Evolutionary conservation across 176 grass and related monocot genomes (phyloP).

Genomic region (Avena atlantica): DNA sequence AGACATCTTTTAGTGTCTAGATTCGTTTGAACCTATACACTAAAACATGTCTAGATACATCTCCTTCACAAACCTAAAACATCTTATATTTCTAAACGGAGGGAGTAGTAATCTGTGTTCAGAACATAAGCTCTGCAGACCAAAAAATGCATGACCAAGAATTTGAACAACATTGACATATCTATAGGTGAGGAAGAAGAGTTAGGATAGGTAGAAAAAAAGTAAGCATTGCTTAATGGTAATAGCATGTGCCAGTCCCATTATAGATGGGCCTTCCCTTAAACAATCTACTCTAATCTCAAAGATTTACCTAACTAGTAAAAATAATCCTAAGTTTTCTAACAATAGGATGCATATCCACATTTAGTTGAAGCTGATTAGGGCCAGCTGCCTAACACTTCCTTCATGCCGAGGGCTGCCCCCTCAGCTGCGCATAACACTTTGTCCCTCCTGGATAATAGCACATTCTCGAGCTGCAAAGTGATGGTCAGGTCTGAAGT

Average conservation of each 20-base stretch:
- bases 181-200: background rate
- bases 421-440: background rate
- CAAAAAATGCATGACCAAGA: background rate
- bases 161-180: background rate
- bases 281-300: background rate
- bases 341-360: background rate
- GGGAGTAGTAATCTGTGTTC: background rate
- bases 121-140: background rate
- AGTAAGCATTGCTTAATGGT: background rate
- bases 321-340: background rate
- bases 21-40: too few relatives aligned
- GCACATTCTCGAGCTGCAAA: background rate
- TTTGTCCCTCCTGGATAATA: background rate
- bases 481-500: background rate
- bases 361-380: constrained; percentile 14
- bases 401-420: background rate
- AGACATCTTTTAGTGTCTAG: too few relatives aligned
- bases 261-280: constrained; percentile 2
- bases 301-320: constrained; percentile 1
- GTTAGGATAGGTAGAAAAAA: background rate
- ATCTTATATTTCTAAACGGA: too few relatives aligned
- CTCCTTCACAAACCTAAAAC: too few relatives aligned
- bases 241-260: background rate
- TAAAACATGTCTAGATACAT: too few relatives aligned
- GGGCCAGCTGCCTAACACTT: background rate